Conservation (phyloP, 805 yeast species). For the Saturnispora dispora region DNA sequence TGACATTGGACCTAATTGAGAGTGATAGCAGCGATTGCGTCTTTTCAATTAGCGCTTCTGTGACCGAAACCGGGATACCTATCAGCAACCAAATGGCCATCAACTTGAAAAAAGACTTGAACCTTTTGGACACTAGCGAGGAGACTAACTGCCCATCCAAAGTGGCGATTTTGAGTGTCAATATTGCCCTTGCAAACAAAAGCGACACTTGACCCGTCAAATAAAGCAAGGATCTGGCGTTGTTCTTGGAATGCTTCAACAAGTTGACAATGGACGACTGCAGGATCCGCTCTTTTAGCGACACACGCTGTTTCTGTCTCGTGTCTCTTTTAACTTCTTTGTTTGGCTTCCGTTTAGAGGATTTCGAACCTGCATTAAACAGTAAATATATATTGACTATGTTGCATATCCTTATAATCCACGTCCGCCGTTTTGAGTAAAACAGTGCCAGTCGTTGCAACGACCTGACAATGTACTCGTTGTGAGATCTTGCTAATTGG, state of each 20-base stretch:
- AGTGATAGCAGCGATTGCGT: constrained; percentile 50
- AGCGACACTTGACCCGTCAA: constrained; percentile 43
- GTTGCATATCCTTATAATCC: constrained; percentile 19
- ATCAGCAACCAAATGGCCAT: constrained; percentile 71
- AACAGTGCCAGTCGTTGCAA: constrained; percentile 8
- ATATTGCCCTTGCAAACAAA: constrained; percentile 56
- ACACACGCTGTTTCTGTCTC: background rate
- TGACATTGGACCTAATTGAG: constrained; percentile 53
- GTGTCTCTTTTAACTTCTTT: background rate
- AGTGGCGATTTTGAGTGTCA: constrained; percentile 76
- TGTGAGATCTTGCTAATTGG: constrained; percentile 2
- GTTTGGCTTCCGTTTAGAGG: background rate
- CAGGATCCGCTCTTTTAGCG: constrained; percentile 4
- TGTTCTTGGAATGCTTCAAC: constrained; percentile 10
- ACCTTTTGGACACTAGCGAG: constrained; percentile 61
- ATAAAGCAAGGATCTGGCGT: constrained; percentile 14
- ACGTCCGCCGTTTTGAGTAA: constrained; percentile 18
- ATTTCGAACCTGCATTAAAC: constrained; percentile 21
- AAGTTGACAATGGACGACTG: background rate
- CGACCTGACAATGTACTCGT: constrained; percentile 9
- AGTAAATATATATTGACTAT: constrained; percentile 19
- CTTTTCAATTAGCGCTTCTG: constrained; percentile 61
- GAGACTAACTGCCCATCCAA: constrained; percentile 83
- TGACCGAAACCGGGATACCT: constrained; percentile 79
- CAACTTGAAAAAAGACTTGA: constrained; percentile 52